These are phyloP conservation scores for Debaryomyces udenii DNA, from an alignment of 1,139 yeast genomes.

Conservation along the genomic window DNA sequence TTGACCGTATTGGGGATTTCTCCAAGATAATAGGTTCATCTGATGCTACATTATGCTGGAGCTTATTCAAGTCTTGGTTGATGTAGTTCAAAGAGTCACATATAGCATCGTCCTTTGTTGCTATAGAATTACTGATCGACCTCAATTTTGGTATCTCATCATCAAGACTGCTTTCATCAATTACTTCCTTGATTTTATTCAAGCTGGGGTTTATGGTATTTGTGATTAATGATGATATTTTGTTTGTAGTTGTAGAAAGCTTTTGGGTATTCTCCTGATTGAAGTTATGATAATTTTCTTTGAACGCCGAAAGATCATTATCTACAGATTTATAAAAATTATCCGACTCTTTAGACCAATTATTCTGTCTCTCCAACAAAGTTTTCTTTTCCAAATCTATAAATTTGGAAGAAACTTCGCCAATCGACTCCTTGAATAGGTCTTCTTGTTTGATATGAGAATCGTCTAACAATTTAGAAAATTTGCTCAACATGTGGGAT, in stretches of 20 bases:
- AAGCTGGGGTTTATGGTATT: slow-evolving; percentile 12
- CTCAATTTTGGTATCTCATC: slow-evolving; percentile 6
- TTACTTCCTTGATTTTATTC: slow-evolving; percentile 3
- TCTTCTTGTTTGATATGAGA: slow-evolving; percentile 12
- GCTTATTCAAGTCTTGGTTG: slow-evolving; percentile 2
- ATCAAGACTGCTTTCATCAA: slow-evolving; percentile 3
- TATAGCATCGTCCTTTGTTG: slow-evolving; percentile 1
- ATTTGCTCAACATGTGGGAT: slow-evolving; percentile 10
- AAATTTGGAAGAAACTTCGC: slow-evolving; percentile 14
- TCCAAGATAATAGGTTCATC: neutral
- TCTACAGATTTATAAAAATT: slow-evolving; percentile 10
- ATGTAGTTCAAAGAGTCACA: slow-evolving; percentile 3
- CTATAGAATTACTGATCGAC: neutral
- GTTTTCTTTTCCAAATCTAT: slow-evolving; percentile 9
- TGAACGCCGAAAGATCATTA: slow-evolving; percentile 9
- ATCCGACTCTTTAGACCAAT: slow-evolving; percentile 15
- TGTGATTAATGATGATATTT: slow-evolving; percentile 12
- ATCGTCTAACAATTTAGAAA: slow-evolving; percentile 13
- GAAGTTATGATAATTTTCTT: slow-evolving; percentile 8
- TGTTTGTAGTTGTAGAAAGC: slow-evolving; percentile 13
- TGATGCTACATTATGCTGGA: slow-evolving; percentile 2
- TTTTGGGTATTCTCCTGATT: slow-evolving; percentile 11
- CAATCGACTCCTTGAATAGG: slow-evolving; percentile 13
- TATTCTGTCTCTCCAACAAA: slow-evolving; percentile 14
- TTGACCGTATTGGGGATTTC: slow-evolving; percentile 4